Conservation (phyloP, 345 rosid genomes). For the Acer saccharum region DNA sequence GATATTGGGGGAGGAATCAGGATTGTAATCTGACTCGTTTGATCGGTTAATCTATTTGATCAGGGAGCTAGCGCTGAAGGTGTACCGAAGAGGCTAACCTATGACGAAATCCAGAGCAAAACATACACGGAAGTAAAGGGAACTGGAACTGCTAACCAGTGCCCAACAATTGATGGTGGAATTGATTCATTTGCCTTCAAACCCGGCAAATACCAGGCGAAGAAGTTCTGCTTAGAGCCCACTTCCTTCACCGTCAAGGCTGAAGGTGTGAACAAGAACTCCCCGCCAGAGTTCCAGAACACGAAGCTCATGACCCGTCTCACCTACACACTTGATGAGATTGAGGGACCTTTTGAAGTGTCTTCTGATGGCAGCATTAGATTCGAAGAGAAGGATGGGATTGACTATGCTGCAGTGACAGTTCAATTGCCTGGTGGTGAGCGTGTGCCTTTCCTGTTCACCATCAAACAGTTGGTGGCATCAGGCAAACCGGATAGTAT, state of each 20-base stretch:
- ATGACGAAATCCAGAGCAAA: conserved; percentile 91
- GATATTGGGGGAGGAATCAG: neutral
- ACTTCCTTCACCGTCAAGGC: conserved; percentile 98
- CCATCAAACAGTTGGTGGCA: conserved; percentile 78
- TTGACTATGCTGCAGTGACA: conserved; percentile 86
- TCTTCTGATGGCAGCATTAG: conserved; percentile 57
- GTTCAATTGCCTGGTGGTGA: conserved; percentile 89
- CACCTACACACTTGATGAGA: conserved; percentile 95
- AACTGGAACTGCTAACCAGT: conserved; percentile 92
- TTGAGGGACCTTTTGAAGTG: conserved; percentile 95
- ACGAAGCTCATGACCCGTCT: conserved; percentile 99
- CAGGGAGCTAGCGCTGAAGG: conserved; percentile 97
- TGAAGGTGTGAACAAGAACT: conserved; percentile 73
- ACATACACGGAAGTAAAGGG: conserved; percentile 97
- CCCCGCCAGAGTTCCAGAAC: conserved; percentile 88
- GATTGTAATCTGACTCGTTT: neutral
- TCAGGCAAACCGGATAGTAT: conserved; percentile 81
- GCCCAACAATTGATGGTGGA: conserved; percentile 87
- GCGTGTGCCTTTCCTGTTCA: conserved; percentile 90
- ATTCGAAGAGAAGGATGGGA: conserved; percentile 86
- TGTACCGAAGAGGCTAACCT: conserved; percentile 84
- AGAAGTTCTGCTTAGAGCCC: conserved; percentile 92
- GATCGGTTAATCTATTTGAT: neutral
- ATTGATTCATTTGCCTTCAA: conserved; percentile 71
- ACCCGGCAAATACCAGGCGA: conserved; percentile 77